These are phyloP conservation scores for Perkinsus olseni DNA, from an alignment of 169 alveolate species.

Conservation along the genomic window DNA sequence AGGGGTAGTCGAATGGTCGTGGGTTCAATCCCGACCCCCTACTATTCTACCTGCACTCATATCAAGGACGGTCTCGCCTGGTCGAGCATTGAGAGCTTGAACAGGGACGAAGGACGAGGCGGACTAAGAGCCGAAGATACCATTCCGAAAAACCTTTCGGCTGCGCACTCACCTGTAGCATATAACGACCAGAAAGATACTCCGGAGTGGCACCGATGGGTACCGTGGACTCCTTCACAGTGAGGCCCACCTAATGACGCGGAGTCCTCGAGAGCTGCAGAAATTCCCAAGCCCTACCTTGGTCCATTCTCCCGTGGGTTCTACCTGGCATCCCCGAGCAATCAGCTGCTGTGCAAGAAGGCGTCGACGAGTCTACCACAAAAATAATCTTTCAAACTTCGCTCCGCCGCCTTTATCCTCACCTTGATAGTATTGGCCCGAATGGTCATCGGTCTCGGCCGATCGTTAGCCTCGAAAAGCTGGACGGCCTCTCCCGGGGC, in stretches of 20 bases:
- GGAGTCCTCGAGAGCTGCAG: neutral
- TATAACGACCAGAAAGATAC: conserved; percentile 85
- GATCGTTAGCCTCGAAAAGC: conserved; percentile 73
- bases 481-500: conserved; percentile 72
- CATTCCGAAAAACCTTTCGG: neutral
- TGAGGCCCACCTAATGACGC: conserved; percentile 46
- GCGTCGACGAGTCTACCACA: conserved; percentile 62
- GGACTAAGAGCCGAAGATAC: conserved; percentile 15
- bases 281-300: conserved; percentile 49
- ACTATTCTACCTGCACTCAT: conserved; percentile 71
- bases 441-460: conserved; percentile 67
- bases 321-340: conserved; percentile 81
- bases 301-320: conserved; percentile 80
- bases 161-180: conserved; percentile 50
- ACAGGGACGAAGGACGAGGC: conserved; percentile 83
- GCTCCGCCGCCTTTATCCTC: neutral
- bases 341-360: conserved; percentile 76
- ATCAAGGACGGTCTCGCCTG: conserved; percentile 74
- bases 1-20: conserved; percentile 13
- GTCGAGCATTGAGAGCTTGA: conserved; percentile 80
- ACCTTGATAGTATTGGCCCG: conserved; percentile 63
- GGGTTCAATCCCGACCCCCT: conserved; percentile 12
- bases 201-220: conserved; percentile 91
- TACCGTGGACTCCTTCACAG: conserved; percentile 73
- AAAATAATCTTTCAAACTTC: too few relatives aligned